Evolutionary conservation across 139 green algal species (phyloP).

Genomic region (Chlamydomonas sp.): DNA sequence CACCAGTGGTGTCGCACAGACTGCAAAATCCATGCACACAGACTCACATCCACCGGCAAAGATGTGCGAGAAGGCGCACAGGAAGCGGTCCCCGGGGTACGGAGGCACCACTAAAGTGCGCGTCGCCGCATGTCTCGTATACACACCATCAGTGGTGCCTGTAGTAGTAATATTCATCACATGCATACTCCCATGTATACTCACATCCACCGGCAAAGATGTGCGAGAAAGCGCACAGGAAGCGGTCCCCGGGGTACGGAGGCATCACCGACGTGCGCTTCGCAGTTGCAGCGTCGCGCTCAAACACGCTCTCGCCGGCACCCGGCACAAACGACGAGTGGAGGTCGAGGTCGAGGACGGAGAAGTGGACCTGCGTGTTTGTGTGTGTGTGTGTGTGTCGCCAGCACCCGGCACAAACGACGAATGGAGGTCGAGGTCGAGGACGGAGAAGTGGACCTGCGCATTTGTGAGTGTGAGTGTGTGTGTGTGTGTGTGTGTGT

Average conservation of each 20-base stretch:
- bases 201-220: slow-evolving; percentile 90
- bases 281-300: slow-evolving; percentile 58
- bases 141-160: slow-evolving; percentile 19
- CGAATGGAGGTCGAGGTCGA: slow-evolving; percentile 88
- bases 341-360: slow-evolving; percentile 80
- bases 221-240: slow-evolving; percentile 91
- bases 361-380: slow-evolving; percentile 93
- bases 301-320: slow-evolving; percentile 62
- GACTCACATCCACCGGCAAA: slow-evolving; percentile 79
- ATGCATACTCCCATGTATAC: not conserved
- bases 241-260: slow-evolving; percentile 83
- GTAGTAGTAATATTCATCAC: slow-evolving; percentile 40
- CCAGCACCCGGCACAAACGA: slow-evolving; percentile 57
- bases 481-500: no score
- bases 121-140: no score
- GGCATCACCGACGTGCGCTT: slow-evolving; percentile 58
- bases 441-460: slow-evolving; percentile 78
- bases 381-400: no score
- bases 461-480: no score
- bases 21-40: no score
- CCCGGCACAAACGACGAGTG: slow-evolving; percentile 70
- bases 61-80: slow-evolving; percentile 93
- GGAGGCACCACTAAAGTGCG: slow-evolving; percentile 59
- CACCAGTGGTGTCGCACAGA: no score
- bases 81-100: slow-evolving; percentile 89